phyloP scores from a whole-genome alignment of 2,329 filamentous ascomycete species.

The Sporothrix inflata region DNA sequence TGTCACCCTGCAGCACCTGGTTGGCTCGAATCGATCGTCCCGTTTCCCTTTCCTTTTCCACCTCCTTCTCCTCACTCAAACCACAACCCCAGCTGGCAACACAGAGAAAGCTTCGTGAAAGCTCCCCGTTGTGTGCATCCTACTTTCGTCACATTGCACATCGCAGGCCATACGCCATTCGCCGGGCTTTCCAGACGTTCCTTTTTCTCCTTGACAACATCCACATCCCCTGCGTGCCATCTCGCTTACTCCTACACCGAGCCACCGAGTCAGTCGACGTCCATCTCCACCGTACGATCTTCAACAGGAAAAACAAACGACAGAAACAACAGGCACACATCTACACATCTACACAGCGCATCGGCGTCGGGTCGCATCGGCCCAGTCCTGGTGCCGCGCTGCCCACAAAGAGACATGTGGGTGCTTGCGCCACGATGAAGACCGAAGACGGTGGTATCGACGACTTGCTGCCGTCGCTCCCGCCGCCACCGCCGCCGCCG shows the following conservation, averaged over 20 bases:
- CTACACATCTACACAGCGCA: background rate
- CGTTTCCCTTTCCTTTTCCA: background rate
- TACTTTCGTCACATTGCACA: background rate
- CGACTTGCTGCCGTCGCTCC: conserved; percentile 30
- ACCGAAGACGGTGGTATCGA: conserved; percentile 35
- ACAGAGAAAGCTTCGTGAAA: conserved; percentile 8
- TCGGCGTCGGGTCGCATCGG: conserved; percentile 22
- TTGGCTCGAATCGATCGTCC: conserved; percentile 8
- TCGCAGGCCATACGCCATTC: background rate
- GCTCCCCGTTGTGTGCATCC: background rate
- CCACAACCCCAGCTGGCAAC: background rate
- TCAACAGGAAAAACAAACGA: background rate
- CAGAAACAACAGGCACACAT: background rate
- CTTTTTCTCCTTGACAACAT: background rate
- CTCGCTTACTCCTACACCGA: conserved; percentile 27
- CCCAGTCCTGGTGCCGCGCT: conserved; percentile 20
- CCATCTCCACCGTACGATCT: background rate
- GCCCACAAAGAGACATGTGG: conserved; percentile 30
- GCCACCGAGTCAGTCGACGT: conserved; percentile 13
- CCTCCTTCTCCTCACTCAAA: background rate
- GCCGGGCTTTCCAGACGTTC: background rate
- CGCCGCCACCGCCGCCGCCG: conserved; percentile 25
- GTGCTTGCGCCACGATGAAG: conserved; percentile 32
- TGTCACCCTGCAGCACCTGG: conserved; percentile 9
- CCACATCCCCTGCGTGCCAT: background rate